Conservation (phyloP, 257 asterid genomes). For the Fraxinus americana region DNA sequence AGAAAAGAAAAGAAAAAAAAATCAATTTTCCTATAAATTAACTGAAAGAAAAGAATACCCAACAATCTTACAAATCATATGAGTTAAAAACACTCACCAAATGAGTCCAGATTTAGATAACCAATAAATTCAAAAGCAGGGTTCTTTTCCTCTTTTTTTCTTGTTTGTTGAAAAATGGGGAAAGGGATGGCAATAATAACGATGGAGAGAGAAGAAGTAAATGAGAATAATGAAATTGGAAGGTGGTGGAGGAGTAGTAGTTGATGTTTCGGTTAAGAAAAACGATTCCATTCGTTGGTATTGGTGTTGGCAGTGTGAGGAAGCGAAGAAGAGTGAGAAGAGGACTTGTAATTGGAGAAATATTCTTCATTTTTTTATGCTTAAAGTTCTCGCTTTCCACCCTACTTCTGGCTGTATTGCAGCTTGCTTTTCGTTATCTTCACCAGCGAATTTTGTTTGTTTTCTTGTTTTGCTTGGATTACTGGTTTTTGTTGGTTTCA, state of each 20-base stretch:
- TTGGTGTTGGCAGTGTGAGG: constrained; percentile 42
- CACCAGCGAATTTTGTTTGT: constrained; percentile 31
- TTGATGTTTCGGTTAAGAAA: constrained; percentile 56
- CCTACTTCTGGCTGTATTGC: constrained; percentile 33
- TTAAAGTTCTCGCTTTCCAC: constrained; percentile 28
- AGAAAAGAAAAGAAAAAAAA: neutral
- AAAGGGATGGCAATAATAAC: constrained; percentile 36
- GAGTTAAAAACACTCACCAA: constrained; percentile 36
- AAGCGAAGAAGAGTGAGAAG: constrained; percentile 27
- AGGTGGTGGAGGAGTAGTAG: constrained; percentile 21
- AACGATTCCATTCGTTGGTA: constrained; percentile 61
- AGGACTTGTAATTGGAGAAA: constrained; percentile 50
- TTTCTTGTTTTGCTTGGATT: constrained; percentile 24
- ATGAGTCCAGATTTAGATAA: constrained; percentile 33
- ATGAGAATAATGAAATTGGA: constrained; percentile 44
- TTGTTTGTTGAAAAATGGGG: constrained; percentile 32
- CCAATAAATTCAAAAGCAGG: constrained; percentile 3
- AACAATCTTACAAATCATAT: constrained; percentile 31
- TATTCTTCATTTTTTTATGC: constrained; percentile 40
- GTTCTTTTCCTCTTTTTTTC: neutral
- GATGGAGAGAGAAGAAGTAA: constrained; percentile 35
- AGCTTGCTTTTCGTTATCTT: constrained; percentile 56
- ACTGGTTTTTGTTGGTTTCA: constrained; percentile 9
- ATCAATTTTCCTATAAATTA: constrained; percentile 19
- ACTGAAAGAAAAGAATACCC: constrained; percentile 26